Conservation (phyloP, 2,329 filamentous ascomycete species). For the Xylariaceae sp. region DNA sequence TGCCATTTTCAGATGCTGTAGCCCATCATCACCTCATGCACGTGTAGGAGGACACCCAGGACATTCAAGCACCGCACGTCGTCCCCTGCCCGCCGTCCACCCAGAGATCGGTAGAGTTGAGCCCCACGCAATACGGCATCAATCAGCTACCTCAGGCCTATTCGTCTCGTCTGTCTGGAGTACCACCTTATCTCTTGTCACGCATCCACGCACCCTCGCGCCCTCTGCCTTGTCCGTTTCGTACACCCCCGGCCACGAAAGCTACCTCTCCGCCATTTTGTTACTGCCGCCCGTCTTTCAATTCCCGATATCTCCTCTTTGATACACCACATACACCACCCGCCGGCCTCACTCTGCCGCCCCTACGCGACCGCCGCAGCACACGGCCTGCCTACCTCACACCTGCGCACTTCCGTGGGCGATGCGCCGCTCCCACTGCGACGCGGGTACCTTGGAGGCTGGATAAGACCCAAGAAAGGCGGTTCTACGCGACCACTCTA, state of each 20-base stretch:
- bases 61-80: too few species aligned
- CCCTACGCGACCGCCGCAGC: conserved; percentile 4
- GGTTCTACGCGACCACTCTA: conserved; percentile 28
- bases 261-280: not conserved
- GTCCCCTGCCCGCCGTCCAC: too few species aligned
- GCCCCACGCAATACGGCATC: too few species aligned
- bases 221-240: not conserved
- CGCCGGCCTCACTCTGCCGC: conserved; percentile 6
- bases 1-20: too few species aligned
- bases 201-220: too few species aligned
- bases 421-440: conserved; percentile 32
- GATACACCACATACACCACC: not conserved
- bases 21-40: too few species aligned
- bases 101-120: too few species aligned
- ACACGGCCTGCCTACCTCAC: conserved; percentile 5
- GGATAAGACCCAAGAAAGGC: conserved; percentile 29
- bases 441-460: conserved; percentile 32
- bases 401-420: conserved; percentile 30
- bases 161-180: too few species aligned
- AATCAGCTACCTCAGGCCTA: too few species aligned
- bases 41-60: too few species aligned
- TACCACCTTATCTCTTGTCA: too few species aligned
- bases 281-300: not conserved
- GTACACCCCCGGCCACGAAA: not conserved
- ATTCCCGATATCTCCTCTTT: not conserved